phyloP scores from a whole-genome alignment of 805 yeast genomes.

The Peterozyma xylosa region DNA sequence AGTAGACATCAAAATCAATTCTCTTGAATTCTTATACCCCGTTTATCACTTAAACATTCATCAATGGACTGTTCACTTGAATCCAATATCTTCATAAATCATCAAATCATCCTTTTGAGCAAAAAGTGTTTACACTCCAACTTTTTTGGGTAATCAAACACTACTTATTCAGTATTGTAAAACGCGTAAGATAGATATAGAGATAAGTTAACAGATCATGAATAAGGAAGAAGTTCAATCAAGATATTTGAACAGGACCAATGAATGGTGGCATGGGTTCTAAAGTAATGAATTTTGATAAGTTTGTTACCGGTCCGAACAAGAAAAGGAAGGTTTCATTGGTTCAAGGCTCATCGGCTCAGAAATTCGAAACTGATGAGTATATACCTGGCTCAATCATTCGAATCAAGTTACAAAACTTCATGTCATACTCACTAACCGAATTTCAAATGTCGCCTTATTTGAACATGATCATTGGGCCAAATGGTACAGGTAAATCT shows the following conservation, averaged over 20 bases:
- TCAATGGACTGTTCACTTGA: too few relatives aligned
- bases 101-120: too few relatives aligned
- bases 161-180: neutral
- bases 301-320: constrained; percentile 8
- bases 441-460: constrained; percentile 76
- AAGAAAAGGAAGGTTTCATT: constrained; percentile 13
- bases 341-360: constrained; percentile 10
- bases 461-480: constrained; percentile 89
- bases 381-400: constrained; percentile 41
- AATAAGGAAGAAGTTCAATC: too few relatives aligned
- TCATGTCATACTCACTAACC: constrained; percentile 61
- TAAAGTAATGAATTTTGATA: constrained; percentile 5
- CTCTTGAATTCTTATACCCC: too few relatives aligned
- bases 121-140: too few relatives aligned
- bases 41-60: too few relatives aligned
- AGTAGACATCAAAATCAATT: too few relatives aligned
- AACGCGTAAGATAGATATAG: neutral
- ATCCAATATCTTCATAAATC: too few relatives aligned
- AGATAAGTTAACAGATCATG: neutral
- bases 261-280: neutral
- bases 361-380: constrained; percentile 9
- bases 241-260: too few relatives aligned
- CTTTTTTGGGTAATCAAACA: too few relatives aligned
- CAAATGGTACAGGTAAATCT: constrained; percentile 94
- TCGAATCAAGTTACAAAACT: constrained; percentile 46